Base-by-base conservation (phyloP, 2,329 filamentous ascomycete genomes). In the Knoxdaviesia proteae region DNA sequence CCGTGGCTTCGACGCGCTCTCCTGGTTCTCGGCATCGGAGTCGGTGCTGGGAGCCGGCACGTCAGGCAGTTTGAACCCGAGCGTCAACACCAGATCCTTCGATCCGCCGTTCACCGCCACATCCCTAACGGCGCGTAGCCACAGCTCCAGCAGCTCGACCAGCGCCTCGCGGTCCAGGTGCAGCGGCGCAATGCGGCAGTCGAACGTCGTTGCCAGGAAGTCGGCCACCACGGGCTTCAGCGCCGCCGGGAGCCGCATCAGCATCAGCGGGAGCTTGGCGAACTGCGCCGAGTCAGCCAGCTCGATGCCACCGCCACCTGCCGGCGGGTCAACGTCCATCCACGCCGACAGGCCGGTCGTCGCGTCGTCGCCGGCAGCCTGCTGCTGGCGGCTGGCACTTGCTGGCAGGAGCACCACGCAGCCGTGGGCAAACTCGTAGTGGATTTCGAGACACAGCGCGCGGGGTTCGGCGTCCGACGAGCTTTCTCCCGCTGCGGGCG, bases 211-310 rank as follows among this genome's bases (percentile, higher is more conserved):
- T 4, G 62, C 58, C 7, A 76, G 54, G 52, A 74, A 76, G 29
- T 65, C 61, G n/a, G 59, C 46, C 0, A 75, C 49, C 20, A 68
- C 56, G 2, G 56, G 45, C 48, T 69, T 71, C 1, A 75, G 56
- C 2, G 68, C 55, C 4, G 63, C 56, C 0, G 71, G 71, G 67
- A 74, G 73, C 30, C 69, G 62, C 32, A 73, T 53, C 1, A 76
- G 55, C 3, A 75, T 56, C 0, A 75, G 56, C 0, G 71, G 70
- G 0, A 74, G 57, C 32, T 60, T 52, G 4, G 68, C 34, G 42
- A 74, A 74, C 1, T 52, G 50, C 3, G 38, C 41, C 2, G 49
- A 30, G 20, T 54, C 49, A 5, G 47, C 39, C 3, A 45, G 47
- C 7, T 36, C 32, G 7, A 38, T 11, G 33, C 32, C 11, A 20